Percentiles rank a stretch among this genome's conserved stretches.
Conservation (phyloP, 208 protist genomes). For the Trichomonas gallinae region DNA sequence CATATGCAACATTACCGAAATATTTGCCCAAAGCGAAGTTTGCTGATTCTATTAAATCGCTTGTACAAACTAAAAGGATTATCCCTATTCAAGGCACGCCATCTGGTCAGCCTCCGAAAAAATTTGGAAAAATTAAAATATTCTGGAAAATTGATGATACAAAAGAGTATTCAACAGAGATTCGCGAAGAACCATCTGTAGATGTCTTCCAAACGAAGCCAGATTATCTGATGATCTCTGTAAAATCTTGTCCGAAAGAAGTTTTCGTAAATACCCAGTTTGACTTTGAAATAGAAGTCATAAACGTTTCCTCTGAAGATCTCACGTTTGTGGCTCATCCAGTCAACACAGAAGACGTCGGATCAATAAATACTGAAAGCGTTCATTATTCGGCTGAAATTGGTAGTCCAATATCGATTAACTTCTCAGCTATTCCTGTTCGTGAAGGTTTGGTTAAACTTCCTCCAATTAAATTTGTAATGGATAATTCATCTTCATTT, state of each 20-base stretch:
- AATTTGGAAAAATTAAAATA: neutral
- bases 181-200: neutral
- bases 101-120: neutral
- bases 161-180: neutral
- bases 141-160: neutral
- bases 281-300: neutral
- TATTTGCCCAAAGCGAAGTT: neutral
- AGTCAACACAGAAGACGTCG: neutral
- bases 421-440: neutral
- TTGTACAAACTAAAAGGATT: neutral
- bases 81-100: neutral
- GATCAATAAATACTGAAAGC: neutral
- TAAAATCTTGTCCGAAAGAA: neutral
- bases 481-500: neutral
- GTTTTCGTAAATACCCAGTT: neutral
- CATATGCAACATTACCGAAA: neutral
- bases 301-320: neutral
- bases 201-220: neutral
- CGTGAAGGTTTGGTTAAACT: neutral
- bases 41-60: neutral
- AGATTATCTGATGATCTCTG: neutral
- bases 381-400: neutral
- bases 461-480: neutral
- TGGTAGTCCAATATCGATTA: neutral
- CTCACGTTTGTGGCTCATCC: neutral